phyloP scores from a whole-genome alignment of 805 yeast genomes.

The Yarrowia deformans region DNA sequence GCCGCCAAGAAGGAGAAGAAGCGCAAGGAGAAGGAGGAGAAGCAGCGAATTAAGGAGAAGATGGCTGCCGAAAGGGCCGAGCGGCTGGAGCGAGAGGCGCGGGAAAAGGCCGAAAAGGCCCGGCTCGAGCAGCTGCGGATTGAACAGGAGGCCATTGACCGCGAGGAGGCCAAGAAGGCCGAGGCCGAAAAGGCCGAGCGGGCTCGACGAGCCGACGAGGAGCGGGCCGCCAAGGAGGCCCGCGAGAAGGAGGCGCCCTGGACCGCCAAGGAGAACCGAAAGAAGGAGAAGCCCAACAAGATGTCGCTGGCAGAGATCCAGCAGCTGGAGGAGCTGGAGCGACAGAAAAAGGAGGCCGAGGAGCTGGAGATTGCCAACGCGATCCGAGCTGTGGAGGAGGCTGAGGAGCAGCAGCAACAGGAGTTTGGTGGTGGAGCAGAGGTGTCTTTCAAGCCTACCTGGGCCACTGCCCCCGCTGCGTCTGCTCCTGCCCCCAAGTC shows the following conservation, averaged over 20 bases:
- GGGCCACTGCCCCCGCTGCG: conserved; percentile 43
- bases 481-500: conserved; percentile 47
- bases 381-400: conserved; percentile 10
- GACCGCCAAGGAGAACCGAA: conserved; percentile 43
- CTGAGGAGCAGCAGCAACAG: conserved; percentile 45
- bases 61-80: conserved; percentile 36
- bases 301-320: conserved; percentile 49
- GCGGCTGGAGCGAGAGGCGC: conserved; percentile 33
- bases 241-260: conserved; percentile 45
- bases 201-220: conserved; percentile 9
- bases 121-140: conserved; percentile 33
- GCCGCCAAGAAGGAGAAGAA: conserved; percentile 38
- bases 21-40: conserved; percentile 34
- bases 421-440: neutral
- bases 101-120: conserved; percentile 38
- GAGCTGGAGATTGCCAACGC: conserved; percentile 40
- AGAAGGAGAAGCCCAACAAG: conserved; percentile 40
- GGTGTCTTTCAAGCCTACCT: conserved; percentile 38
- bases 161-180: conserved; percentile 24
- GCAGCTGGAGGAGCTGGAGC: conserved; percentile 47
- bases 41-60: conserved; percentile 22
- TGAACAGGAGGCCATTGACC: conserved; percentile 37
- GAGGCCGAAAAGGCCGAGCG: conserved; percentile 35
- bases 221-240: conserved; percentile 33
- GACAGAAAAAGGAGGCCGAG: conserved; percentile 42